Evolutionary conservation across 2,329 filamentous ascomycete species (phyloP).

Genomic region (Ophiostoma novo-ulmi): DNA sequence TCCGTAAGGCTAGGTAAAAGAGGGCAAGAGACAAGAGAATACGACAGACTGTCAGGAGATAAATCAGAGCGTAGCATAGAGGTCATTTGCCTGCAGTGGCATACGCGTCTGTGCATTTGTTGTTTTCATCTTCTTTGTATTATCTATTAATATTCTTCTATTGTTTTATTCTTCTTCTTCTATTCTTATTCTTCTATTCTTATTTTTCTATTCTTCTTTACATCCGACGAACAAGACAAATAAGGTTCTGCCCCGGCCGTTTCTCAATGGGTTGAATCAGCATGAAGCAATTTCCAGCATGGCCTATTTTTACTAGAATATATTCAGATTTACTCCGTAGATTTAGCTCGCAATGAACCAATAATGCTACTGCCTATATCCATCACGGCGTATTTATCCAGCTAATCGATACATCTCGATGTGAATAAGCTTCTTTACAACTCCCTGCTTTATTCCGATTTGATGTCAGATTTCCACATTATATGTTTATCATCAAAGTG

Average conservation of each 20-base stretch:
- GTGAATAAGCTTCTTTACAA: background rate
- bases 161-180: too few relatives aligned
- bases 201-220: background rate
- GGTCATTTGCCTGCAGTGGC: background rate
- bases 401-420: background rate
- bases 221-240: background rate
- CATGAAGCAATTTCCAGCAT: slow-evolving; percentile 3
- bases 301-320: background rate
- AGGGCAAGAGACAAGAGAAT: background rate
- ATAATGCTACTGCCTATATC: too few relatives aligned
- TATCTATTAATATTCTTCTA: too few relatives aligned
- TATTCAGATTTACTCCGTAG: background rate
- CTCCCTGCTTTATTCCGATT: background rate
- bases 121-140: background rate
- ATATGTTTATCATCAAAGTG: background rate
- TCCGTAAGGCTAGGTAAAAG: background rate
- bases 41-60: background rate
- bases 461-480: background rate
- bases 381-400: too few relatives aligned
- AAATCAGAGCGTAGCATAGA: background rate
- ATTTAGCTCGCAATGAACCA: background rate
- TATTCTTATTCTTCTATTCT: background rate
- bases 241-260: background rate
- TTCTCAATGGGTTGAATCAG: background rate
- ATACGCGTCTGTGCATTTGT: background rate